Base-by-base conservation (phyloP, 306 rosid genomes). In the Styphnolobium japonicum region DNA sequence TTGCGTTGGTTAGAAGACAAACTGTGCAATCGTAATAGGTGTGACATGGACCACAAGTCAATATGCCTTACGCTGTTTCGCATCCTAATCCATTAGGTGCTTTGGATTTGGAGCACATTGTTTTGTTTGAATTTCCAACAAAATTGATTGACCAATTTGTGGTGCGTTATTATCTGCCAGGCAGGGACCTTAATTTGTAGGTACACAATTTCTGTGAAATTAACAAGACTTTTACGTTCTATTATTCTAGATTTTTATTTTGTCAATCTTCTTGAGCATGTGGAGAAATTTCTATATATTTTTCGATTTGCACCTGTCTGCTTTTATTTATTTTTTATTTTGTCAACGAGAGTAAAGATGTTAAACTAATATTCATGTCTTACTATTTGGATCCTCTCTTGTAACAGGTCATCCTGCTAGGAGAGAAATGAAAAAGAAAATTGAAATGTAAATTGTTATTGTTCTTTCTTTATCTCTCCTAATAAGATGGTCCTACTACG, bases 11-110 rank as follows among this genome's bases (percentile, higher is more conserved):
- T 66, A 34, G 7, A 4, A 18, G 27, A 36, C 48, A 29, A 14
- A 36, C n/a, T 63, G 10, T 42, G 4, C 10, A 14, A 0, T 23
- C 14, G 56, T 71, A 18, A 16, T 31, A 34, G 48, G 34, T 19
- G 33, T 71, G 67, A 37, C 29, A 52, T 53, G 66, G 77, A 71
- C 36, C 52, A 71, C 45, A 36, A 36, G 65, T 71, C 51, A 71
- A 71, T 71, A 66, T 39, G 67, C 55, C 42, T 14, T 0, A 4
- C 3, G n/a, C n/a, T n/a, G n/a, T n/a, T n/a, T n/a, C n/a, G 29
- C 40, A 22, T 55, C 40, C 23, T 23, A 56, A 56, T 56, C 67
- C 78, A 56, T 73, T 56, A 7, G 39, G 67, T 73, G 22, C 78
- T 55, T 56, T 55, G 67, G 55, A 73, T 73, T 73, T 73, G 29